Percentiles rank a stretch among this genome's conserved stretches.
Evolutionary conservation across 805 yeast species (phyloP).

Genomic region (Yarrowia sp.): DNA sequence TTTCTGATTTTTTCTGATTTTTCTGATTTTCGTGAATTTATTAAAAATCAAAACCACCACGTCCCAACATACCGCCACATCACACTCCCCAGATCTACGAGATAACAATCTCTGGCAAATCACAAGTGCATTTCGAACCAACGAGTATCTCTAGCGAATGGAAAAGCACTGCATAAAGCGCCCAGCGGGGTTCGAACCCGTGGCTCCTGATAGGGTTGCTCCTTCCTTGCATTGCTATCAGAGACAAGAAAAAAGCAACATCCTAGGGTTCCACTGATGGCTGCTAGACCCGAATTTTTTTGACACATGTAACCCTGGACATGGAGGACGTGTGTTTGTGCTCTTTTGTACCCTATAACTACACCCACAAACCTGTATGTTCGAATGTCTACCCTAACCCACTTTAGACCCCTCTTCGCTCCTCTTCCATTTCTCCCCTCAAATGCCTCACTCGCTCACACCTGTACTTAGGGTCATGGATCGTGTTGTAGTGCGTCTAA

Average conservation of each 20-base stretch:
- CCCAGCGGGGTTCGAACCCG: background rate
- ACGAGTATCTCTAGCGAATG: background rate
- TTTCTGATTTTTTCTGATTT: too few species aligned
- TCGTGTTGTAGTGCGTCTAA: slow-evolving; percentile 3
- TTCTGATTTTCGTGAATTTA: too few species aligned
- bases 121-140: too few species aligned
- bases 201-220: background rate
- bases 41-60: too few species aligned
- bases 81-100: too few species aligned
- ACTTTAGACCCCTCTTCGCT: background rate
- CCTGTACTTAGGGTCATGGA: slow-evolving; percentile 26
- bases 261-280: background rate
- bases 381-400: background rate
- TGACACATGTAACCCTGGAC: background rate
- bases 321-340: too few species aligned
- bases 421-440: background rate
- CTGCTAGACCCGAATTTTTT: background rate
- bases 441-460: slow-evolving; percentile 21
- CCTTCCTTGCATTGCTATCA: background rate
- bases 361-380: too few species aligned
- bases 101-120: too few species aligned
- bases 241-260: background rate
- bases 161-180: background rate
- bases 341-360: too few species aligned
- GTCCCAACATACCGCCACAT: too few species aligned